Evolutionary conservation across 2,329 filamentous ascomycete genomes (phyloP), one percentile per base, ranked within the genome.

Genomic region (Sclerotinia subarctica): DNA sequence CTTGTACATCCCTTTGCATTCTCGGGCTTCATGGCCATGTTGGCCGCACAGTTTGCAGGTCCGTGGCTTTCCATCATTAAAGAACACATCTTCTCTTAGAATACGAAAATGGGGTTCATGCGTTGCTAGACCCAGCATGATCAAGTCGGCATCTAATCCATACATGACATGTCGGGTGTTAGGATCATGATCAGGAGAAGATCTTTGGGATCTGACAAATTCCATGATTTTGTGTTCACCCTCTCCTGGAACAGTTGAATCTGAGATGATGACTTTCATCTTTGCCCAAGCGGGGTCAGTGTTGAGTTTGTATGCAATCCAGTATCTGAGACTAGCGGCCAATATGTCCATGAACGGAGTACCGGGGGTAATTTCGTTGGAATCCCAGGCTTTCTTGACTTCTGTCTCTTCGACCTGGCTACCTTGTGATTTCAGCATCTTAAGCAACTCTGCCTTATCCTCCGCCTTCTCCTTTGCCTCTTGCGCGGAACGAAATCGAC

Each of bases 221-320:
- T 95, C 90, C 95, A 99, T 99, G 77, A 99, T 98, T 80, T 99
- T 99, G 80, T 99, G 95, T 81, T 99, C 95, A 78, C 95, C 95
- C 81, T 99, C 95, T 77, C 95, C 95, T 66, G 95, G 95, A 51
- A 99, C 94, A 52, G 94, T 97, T 66, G 95, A 94, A 82, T 99
- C 95, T 11, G 95, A 99, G 73, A 99, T 98, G 79, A 99, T 96
- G 78, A 99, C 87, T 84, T 99, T 99, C 78, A 97, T 84, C 78
- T 93, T 93, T 71, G 91, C 92, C 96, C 96, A 99, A 62, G 90
- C 92, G 44, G 94, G 93, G 78, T 99, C 95, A 35, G 93, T 97
- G 79, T 96, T 98, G 73, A 98, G 86, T 81, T 99, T 99, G 82
- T 97, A 98, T 65, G 94, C 89, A 78, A 93, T 93, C 95, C 95